These are phyloP conservation scores for Penicillium turbatum DNA, from an alignment of 495 filamentous ascomycete genomes.

Conservation along the genomic window DNA sequence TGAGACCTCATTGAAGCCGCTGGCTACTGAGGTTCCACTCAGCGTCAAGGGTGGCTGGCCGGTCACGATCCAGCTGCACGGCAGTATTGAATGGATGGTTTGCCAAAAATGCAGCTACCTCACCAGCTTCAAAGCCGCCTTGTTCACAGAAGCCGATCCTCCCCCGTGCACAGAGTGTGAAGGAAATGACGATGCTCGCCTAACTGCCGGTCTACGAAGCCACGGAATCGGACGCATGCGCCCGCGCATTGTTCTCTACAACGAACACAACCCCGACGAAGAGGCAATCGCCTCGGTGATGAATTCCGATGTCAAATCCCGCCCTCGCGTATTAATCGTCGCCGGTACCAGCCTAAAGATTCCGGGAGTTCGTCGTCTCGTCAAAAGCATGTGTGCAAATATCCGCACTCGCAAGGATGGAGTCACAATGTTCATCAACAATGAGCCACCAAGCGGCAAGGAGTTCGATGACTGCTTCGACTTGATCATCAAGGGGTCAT, in stretches of 20 bases:
- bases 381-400: slow-evolving; percentile 81
- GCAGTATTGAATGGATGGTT: slow-evolving; percentile 91
- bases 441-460: slow-evolving; percentile 72
- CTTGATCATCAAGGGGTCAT: slow-evolving; percentile 78
- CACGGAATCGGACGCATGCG: slow-evolving; percentile 89
- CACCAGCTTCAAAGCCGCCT: slow-evolving; percentile 65
- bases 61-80: slow-evolving; percentile 87
- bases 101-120: slow-evolving; percentile 86
- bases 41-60: slow-evolving; percentile 85
- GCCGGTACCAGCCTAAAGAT: slow-evolving; percentile 95
- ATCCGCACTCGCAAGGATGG: slow-evolving; percentile 78
- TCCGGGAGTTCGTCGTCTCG: slow-evolving; percentile 82
- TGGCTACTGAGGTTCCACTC: slow-evolving; percentile 72
- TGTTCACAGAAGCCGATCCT: slow-evolving; percentile 79
- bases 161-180: slow-evolving; percentile 77
- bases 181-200: slow-evolving; percentile 69
- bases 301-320: slow-evolving; percentile 71
- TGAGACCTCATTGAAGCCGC: slow-evolving; percentile 76
- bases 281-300: slow-evolving; percentile 92
- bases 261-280: slow-evolving; percentile 93
- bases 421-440: slow-evolving; percentile 92
- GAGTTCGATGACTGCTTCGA: slow-evolving; percentile 93
- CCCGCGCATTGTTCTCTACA: slow-evolving; percentile 93
- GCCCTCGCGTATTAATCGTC: slow-evolving; percentile 89
- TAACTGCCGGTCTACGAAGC: slow-evolving; percentile 80